Evolutionary conservation across 306 rosid species (phyloP), one percentile per base, ranked within the genome.

Genomic region (Vigna reflexopilosa): DNA sequence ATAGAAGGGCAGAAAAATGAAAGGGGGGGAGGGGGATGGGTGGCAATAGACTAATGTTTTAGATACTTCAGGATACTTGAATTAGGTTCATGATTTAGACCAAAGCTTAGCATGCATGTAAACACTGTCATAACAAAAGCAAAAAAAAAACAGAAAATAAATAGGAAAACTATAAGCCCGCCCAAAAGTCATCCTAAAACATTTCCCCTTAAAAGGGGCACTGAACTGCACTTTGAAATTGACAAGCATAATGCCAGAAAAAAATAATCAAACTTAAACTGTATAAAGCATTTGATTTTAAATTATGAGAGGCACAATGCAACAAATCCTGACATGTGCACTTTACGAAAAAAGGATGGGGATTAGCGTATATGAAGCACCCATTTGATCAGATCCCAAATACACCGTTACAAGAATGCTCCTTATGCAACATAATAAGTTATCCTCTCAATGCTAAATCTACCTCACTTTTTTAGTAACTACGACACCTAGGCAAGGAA

Each of bases 61-160:
- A 28, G 57, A 75, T 17, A 75, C 49, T n/a, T 24, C 22, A 10
- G 30, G 59, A 75, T 59, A 61, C 48, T 79, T 61, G 17, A 15
- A 44, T 71, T 28, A 56, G 62, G 68, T 36, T 54, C 50, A 24
- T 61, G 10, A 38, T 34, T 64, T 54, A 42, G 65, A 63, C 54
- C 36, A 64, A 70, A 40, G 45, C 12, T 42, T 19, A 50, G 52
- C 75, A 81, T 26, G 59, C 44, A 66, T 38, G 54, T 32, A 45
- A 32, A 19, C 14, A 26, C 17, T 38, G 48, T 14, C 77, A 52
- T 9, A 68, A 45, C 19, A 2, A 64, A 30, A 49, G n/a, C 44
- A 15, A 42, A 0, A 4, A 26, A 34, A 59, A 26, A 9, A 26
- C 26, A n/a, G 6, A 26, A 42, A 56, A 56, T 22, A 19, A 12